Base-by-base conservation (phyloP, 768 basidiomycete genomes). In the Trametes maxima region DNA sequence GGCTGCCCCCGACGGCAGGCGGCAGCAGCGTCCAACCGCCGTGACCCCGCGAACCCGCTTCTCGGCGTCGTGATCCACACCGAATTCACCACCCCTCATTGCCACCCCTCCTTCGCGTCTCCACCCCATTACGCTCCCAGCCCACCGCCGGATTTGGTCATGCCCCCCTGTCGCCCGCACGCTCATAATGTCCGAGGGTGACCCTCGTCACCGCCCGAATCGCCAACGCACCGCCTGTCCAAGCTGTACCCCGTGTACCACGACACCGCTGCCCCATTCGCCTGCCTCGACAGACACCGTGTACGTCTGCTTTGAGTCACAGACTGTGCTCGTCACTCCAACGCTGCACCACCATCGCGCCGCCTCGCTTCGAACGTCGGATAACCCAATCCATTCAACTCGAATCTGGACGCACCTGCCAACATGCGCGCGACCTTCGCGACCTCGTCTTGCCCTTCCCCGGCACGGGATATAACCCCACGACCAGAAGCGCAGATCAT, bases 81-180 rank as follows among this genome's bases (percentile, higher is more conserved):
- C 57, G 47, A 37, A 42, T 40, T 49, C 57, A 58, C 57, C 57
- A 50, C 57, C 57, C 54, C 60, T 61, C 60, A 44, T 39, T 56
- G 48, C 42, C 54, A 51, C 54, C 57, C 44, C 39, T 33, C 52
- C 45, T 54, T 42, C 48, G 25, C 48, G 25, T 63, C 62, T 63
- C 62, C 62, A 63, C 62, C 61, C 62, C 62, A 63, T 63, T 63
- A 58, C 62, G 57, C 57, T 54, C 45, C 57, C 21, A 40, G 35
- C 57, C 56, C 48, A 55, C 17, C 13, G 17, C 49, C 60, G 22
- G 40, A 37, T 55, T 35, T 37, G 54, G 54, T 35, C 54, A 56
- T 44, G 21, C 11, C 28, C 49, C 54, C 61, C 56, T 54, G 44
- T 33, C 52, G 46, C 37, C 52, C 52, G 57, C 51, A 40, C 25